Evolutionary conservation across 2,329 filamentous ascomycete species (phyloP).

Genomic region (Aspergillus glaucus): DNA sequence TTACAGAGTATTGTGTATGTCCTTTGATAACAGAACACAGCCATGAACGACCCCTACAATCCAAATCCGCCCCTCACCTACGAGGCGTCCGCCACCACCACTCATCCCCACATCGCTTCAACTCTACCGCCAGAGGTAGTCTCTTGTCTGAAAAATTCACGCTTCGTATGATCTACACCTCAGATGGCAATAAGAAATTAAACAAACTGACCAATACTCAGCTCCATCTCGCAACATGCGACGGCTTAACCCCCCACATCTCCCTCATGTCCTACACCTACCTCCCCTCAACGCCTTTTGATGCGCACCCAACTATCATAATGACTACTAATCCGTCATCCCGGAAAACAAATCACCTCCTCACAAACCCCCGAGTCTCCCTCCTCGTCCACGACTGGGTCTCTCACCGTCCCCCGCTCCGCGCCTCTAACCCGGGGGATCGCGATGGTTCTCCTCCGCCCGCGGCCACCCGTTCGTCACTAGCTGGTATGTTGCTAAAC

Average conservation of each 20-base stretch:
- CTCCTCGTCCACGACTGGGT: constrained; percentile 98
- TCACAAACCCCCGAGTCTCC: constrained; percentile 78
- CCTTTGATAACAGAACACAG: constrained; percentile 1
- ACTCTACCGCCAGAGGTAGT: constrained; percentile 77
- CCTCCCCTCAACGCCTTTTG: constrained; percentile 69
- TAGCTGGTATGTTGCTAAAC: constrained; percentile 79
- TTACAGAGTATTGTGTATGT: background rate
- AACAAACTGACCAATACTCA: constrained; percentile 31
- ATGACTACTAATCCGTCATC: constrained; percentile 81
- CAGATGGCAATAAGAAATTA: background rate
- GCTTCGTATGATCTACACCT: constrained; percentile 62
- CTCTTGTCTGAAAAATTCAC: constrained; percentile 85
- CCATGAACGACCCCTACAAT: constrained; percentile 47
- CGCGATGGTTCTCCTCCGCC: constrained; percentile 58
- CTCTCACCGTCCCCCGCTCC: constrained; percentile 79
- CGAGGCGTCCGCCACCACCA: constrained; percentile 67
- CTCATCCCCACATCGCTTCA: constrained; percentile 61
- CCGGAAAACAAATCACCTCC: constrained; percentile 67
- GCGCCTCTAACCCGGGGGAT: constrained; percentile 47
- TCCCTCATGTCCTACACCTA: constrained; percentile 99
- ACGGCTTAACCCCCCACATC: constrained; percentile 76
- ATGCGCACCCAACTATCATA: constrained; percentile 73
- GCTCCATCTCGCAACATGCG: constrained; percentile 93
- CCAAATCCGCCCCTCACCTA: constrained; percentile 68
- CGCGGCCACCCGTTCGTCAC: constrained; percentile 59